phyloP scores from a whole-genome alignment of 2,329 filamentous ascomycete genomes.

The Pseudogymnoascus sp. region DNA sequence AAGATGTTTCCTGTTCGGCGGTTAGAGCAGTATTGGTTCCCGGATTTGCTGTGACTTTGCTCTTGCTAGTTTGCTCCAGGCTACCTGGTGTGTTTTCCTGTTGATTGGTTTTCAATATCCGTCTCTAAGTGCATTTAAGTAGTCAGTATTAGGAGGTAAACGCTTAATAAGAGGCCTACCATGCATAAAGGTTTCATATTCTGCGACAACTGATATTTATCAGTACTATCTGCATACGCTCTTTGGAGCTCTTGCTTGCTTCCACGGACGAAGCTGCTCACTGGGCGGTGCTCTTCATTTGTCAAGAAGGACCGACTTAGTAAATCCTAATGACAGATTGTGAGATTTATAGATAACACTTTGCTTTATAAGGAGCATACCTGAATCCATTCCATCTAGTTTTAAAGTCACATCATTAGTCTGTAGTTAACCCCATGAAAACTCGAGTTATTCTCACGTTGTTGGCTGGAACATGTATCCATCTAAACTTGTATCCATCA shows the following conservation, averaged over 20 bases:
- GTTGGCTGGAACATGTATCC: conserved; percentile 1
- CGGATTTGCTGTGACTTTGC: background rate
- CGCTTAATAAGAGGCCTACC: background rate
- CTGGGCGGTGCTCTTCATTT: background rate
- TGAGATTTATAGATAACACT: background rate
- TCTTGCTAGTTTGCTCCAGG: background rate
- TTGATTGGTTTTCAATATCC: background rate
- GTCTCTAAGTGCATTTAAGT: background rate
- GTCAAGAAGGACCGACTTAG: conserved; percentile 1
- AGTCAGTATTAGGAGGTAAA: background rate
- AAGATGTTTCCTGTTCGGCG: background rate
- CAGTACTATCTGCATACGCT: background rate
- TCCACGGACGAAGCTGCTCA: background rate
- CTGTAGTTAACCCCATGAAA: background rate
- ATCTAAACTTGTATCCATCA: background rate
- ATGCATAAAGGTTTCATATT: background rate
- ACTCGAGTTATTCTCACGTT: background rate
- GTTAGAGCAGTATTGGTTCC: background rate
- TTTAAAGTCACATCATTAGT: too few relatives aligned
- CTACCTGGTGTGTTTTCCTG: background rate
- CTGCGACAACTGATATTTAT: background rate
- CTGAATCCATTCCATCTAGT: conserved; percentile 6
- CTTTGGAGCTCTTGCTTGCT: background rate
- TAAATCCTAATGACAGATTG: background rate
- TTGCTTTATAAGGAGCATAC: background rate